Conservation (phyloP, 2,329 filamentous ascomycete genomes). For the Penicillium sp. region DNA sequence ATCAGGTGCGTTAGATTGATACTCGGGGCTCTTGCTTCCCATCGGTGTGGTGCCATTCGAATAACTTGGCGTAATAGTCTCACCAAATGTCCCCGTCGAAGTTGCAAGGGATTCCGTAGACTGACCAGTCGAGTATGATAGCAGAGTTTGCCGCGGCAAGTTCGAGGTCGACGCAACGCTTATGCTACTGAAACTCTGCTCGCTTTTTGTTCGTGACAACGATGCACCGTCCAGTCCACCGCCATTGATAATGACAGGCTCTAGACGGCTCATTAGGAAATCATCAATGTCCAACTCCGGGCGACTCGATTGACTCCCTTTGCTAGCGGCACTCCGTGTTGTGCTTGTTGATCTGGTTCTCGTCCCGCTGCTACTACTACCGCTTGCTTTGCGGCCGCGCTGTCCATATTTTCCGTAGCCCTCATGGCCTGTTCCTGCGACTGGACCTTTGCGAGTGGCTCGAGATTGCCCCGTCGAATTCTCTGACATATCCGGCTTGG, state of each 20-base stretch:
- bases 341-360: slow-evolving; percentile 45
- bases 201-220: slow-evolving; percentile 41
- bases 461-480: slow-evolving; percentile 55
- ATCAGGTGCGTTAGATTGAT: not conserved
- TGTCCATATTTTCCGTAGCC: slow-evolving; percentile 51
- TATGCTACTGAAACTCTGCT: slow-evolving; percentile 39
- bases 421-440: slow-evolving; percentile 92
- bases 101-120: slow-evolving; percentile 38
- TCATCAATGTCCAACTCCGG: slow-evolving; percentile 49
- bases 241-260: slow-evolving; percentile 52
- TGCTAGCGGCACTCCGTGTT: slow-evolving; percentile 40
- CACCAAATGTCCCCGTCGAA: slow-evolving; percentile 25
- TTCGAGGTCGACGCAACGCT: slow-evolving; percentile 33
- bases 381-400: slow-evolving; percentile 46
- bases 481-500: slow-evolving; percentile 62
- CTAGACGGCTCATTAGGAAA: slow-evolving; percentile 48
- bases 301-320: slow-evolving; percentile 43
- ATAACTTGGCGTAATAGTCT: slow-evolving; percentile 12
- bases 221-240: slow-evolving; percentile 40
- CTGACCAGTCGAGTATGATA: slow-evolving; percentile 30
- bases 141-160: slow-evolving; percentile 21
- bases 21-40: slow-evolving; percentile 10
- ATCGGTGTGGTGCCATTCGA: slow-evolving; percentile 3
- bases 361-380: slow-evolving; percentile 41
- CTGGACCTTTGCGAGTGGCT: slow-evolving; percentile 69